A percentile compares a stretch with the other conserved stretches of the same genome.
Evolutionary conservation across 192 early-diverging fungal genomes (phyloP).

Genomic region (Rhizophagus sp.): DNA sequence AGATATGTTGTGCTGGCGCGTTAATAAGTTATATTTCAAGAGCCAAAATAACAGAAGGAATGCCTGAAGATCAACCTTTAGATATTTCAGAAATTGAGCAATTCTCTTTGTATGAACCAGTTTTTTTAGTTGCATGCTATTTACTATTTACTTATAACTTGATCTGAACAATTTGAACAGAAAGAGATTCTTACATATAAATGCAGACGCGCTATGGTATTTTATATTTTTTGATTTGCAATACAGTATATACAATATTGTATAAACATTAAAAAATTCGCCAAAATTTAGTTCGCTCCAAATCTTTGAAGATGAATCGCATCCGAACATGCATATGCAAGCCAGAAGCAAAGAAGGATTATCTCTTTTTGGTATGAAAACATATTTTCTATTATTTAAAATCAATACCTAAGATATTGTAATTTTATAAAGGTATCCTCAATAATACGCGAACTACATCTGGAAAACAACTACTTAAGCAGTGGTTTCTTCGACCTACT

Average conservation of each 20-base stretch:
- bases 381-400: not conserved
- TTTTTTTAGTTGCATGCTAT: not conserved
- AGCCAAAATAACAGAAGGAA: conserved; percentile 29
- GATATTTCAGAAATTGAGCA: conserved; percentile 33
- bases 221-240: not conserved
- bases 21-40: conserved; percentile 43
- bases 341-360: conserved; percentile 64
- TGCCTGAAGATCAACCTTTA: not conserved
- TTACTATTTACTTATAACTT: not conserved
- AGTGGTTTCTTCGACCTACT: conserved; percentile 71
- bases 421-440: conserved; percentile 52
- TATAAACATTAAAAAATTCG: not conserved
- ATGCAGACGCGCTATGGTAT: conserved; percentile 59
- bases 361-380: conserved; percentile 68
- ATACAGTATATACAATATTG: not conserved
- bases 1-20: conserved; percentile 51
- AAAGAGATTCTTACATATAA: conserved; percentile 57
- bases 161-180: conserved; percentile 30
- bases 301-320: conserved; percentile 73
- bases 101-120: conserved; percentile 39
- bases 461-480: conserved; percentile 56
- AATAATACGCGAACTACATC: conserved; percentile 60
- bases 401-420: not conserved
- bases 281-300: conserved; percentile 64
- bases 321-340: conserved; percentile 80